phyloP scores from a whole-genome alignment of 495 filamentous ascomycete species.

The Coniosporium apollinis region DNA sequence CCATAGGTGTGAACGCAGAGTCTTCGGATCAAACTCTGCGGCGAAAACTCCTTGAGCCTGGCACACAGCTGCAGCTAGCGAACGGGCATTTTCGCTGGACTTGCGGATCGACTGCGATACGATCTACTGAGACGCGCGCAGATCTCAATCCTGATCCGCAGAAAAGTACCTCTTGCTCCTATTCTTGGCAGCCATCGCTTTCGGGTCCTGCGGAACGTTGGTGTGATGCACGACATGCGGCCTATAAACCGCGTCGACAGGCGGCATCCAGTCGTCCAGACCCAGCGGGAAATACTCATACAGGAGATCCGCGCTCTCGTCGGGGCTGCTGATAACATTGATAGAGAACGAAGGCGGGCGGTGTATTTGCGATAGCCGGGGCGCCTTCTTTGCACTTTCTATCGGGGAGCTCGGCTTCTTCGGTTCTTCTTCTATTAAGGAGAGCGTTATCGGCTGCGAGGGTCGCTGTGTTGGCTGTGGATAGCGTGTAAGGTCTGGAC shows the following conservation, averaged over 20 bases:
- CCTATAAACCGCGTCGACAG: slow-evolving; percentile 82
- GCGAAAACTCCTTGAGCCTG: neutral
- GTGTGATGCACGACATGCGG: slow-evolving; percentile 87
- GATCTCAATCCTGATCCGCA: slow-evolving; percentile 33
- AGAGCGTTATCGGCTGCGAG: slow-evolving; percentile 51
- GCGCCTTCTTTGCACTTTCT: slow-evolving; percentile 12
- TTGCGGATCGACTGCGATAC: too few relatives aligned
- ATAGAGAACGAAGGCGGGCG: slow-evolving; percentile 26
- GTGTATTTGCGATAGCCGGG: slow-evolving; percentile 9
- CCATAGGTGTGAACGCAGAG: too few relatives aligned
- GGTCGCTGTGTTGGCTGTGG: slow-evolving; percentile 12
- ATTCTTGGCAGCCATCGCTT: slow-evolving; percentile 45
- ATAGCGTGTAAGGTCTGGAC: slow-evolving; percentile 31
- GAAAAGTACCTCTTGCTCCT: slow-evolving; percentile 72
- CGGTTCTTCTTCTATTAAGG: slow-evolving; percentile 56
- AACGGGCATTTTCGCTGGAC: too few relatives aligned
- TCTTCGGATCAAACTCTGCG: neutral
- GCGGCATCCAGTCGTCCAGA: slow-evolving; percentile 81
- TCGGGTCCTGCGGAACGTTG: slow-evolving; percentile 56
- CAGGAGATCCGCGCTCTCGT: slow-evolving; percentile 60
- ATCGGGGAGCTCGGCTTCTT: slow-evolving; percentile 13
- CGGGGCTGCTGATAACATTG: slow-evolving; percentile 29
- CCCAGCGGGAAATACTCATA: slow-evolving; percentile 89
- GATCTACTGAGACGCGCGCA: too few relatives aligned
- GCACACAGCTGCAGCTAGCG: too few relatives aligned